Percentiles rank a stretch among this genome's conserved stretches.
phyloP scores from a whole-genome alignment of 1,284 basidiomycete species.

The Ceratobasidium sp. region DNA sequence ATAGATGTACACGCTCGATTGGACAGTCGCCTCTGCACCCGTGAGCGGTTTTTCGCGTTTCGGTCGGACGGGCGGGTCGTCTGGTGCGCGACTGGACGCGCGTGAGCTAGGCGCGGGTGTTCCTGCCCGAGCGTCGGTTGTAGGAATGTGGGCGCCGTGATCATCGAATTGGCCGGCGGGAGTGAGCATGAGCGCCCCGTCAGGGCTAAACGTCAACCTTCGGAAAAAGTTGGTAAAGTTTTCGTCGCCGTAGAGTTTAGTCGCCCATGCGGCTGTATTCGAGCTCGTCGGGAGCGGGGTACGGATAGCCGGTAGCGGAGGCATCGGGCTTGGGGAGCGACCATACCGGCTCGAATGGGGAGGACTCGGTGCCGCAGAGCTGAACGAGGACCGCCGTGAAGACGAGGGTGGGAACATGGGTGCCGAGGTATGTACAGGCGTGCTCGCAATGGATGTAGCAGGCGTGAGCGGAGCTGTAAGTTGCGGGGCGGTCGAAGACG shows the following conservation, averaged over 20 bases:
- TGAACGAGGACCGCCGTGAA: conserved; percentile 89
- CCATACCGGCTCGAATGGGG: conserved; percentile 60
- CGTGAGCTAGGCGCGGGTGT: conserved; percentile 31
- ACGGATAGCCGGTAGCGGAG: conserved; percentile 71
- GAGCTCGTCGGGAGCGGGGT: conserved; percentile 54
- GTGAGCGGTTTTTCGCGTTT: conserved; percentile 27
- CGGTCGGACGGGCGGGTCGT: conserved; percentile 45
- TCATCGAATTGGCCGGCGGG: conserved; percentile 97
- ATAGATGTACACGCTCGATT: conserved; percentile 85
- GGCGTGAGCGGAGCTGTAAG: conserved; percentile 67
- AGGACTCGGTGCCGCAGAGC: conserved; percentile 76
- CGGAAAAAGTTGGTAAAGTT: conserved; percentile 96
- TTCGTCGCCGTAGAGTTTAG: conserved; percentile 93
- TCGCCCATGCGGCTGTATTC: conserved; percentile 60
- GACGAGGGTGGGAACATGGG: conserved; percentile 71
- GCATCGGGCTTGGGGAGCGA: conserved; percentile 90
- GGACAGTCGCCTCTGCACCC: conserved; percentile 15
- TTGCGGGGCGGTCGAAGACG: conserved; percentile 36
- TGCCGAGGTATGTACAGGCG: conserved; percentile 56
- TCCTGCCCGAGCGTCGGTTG: conserved; percentile 52
- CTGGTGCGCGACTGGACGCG: conserved; percentile 27
- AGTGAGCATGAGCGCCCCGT: conserved; percentile 91
- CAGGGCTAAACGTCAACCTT: conserved; percentile 91
- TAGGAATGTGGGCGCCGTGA: conserved; percentile 63
- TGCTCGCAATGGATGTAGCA: conserved; percentile 66